phyloP scores from a whole-genome alignment of 139 green algal species.

The Pseudopediastrum boryanum region DNA sequence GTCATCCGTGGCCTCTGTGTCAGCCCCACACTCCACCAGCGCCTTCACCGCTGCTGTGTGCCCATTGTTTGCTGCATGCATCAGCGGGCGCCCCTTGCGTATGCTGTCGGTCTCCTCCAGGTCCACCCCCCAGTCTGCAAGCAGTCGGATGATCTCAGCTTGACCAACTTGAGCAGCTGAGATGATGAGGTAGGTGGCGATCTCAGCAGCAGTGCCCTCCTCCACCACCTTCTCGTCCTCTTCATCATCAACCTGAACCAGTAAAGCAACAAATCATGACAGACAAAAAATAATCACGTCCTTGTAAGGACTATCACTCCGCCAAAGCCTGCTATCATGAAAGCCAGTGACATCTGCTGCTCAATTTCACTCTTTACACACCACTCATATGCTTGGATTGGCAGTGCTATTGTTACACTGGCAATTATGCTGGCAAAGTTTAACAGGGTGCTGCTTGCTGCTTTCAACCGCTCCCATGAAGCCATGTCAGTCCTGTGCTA shows the following conservation, averaged over 20 bases:
- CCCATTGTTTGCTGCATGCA: constrained; percentile 60
- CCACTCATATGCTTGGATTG: too few relatives aligned
- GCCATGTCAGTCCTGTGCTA: too few relatives aligned
- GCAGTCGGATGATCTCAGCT: constrained; percentile 36
- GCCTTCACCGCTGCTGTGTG: constrained; percentile 44
- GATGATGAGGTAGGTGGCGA: constrained; percentile 49
- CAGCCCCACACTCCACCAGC: constrained; percentile 44
- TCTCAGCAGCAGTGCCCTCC: constrained; percentile 35
- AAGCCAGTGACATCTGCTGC: too few relatives aligned
- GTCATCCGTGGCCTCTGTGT: constrained; percentile 48
- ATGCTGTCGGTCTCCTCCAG: constrained; percentile 37
- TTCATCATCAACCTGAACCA: constrained; percentile 35
- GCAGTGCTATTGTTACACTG: too few relatives aligned
- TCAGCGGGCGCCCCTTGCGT: constrained; percentile 44
- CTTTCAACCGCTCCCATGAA: too few relatives aligned
- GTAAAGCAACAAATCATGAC: too few relatives aligned
- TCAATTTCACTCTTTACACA: too few relatives aligned
- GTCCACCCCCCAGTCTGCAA: constrained; percentile 45
- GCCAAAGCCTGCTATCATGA: too few relatives aligned
- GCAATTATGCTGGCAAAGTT: too few relatives aligned
- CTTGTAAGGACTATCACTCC: too few relatives aligned
- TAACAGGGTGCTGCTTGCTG: too few relatives aligned
- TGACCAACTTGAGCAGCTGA: constrained; percentile 51
- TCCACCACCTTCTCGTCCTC: constrained; percentile 33
- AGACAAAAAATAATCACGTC: too few relatives aligned